Conservation (phyloP, 345 rosid species). For the Rhizophora apiculata region DNA sequence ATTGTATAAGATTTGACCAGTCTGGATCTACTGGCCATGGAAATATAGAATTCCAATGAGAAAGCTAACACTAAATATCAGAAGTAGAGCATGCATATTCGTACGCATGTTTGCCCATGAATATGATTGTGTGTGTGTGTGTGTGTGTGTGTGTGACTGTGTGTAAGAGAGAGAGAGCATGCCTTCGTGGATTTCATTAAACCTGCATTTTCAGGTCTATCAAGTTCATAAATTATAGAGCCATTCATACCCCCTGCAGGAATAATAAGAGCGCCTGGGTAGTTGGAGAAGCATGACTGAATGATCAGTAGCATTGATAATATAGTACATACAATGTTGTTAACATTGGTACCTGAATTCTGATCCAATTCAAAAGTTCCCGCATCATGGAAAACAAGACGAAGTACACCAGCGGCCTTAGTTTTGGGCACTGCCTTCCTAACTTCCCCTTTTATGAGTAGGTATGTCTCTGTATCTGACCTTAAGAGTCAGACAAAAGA, state of each 20-base stretch:
- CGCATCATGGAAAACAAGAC: constrained; percentile 96
- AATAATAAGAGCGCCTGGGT: constrained; percentile 1
- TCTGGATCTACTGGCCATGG: constrained; percentile 11
- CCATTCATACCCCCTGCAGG: constrained; percentile 88
- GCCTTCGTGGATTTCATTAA: constrained; percentile 78
- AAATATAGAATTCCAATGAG: background rate
- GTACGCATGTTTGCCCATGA: background rate
- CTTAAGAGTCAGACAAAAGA: constrained; percentile 28
- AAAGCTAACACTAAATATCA: constrained; percentile 8
- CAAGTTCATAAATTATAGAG: constrained; percentile 77
- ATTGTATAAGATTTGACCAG: constrained; percentile 15
- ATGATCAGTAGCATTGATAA: background rate
- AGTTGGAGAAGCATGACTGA: background rate
- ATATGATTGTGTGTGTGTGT: too few relatives aligned
- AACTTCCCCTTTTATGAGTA: constrained; percentile 47
- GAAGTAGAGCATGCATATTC: background rate
- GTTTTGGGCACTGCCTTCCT: constrained; percentile 72
- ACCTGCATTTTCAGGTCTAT: constrained; percentile 90
- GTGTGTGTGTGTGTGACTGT: too few relatives aligned
- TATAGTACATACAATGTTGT: background rate
- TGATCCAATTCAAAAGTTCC: constrained; percentile 69
- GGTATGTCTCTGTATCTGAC: constrained; percentile 28
- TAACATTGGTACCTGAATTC: constrained; percentile 45
- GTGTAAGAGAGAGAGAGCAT: background rate
- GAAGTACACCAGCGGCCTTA: constrained; percentile 96